phyloP scores from a whole-genome alignment of 148 eudicot species.

The Tetragonia tetragonoides region DNA sequence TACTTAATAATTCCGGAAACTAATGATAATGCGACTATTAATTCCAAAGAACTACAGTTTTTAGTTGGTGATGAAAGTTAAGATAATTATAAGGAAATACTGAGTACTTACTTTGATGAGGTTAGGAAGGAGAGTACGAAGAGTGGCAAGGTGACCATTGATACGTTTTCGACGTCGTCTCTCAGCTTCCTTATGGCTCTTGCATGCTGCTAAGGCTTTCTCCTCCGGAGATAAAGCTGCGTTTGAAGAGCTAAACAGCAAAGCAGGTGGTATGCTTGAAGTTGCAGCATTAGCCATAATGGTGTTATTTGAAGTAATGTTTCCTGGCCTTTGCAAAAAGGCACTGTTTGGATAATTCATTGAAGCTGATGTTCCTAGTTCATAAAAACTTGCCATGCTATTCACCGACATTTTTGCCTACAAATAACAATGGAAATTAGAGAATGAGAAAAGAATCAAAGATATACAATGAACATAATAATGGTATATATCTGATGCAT shows the following conservation, averaged over 20 bases:
- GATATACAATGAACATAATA: not conserved
- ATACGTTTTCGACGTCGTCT: constrained; percentile 75
- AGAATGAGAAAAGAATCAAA: constrained; percentile 7
- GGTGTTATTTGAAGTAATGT: constrained; percentile 15
- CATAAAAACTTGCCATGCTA: constrained; percentile 35
- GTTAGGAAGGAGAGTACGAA: constrained; percentile 66
- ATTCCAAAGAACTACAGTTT: too few relatives aligned
- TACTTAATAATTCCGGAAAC: too few relatives aligned
- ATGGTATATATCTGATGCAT: constrained; percentile 3
- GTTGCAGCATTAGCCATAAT: not conserved
- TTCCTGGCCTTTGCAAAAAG: constrained; percentile 11
- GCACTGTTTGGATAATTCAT: constrained; percentile 22
- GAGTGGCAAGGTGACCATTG: constrained; percentile 77
- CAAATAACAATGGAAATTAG: not conserved
- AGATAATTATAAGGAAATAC: too few relatives aligned
- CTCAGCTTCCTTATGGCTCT: constrained; percentile 87
- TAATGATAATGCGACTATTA: too few relatives aligned
- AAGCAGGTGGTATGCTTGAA: constrained; percentile 7
- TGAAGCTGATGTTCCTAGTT: constrained; percentile 35
- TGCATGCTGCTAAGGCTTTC: constrained; percentile 59
- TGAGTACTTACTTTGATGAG: constrained; percentile 57
- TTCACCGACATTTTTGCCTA: constrained; percentile 22
- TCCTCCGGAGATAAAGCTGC: constrained; percentile 34
- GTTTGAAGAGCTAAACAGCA: constrained; percentile 25
- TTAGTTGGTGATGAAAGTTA: too few relatives aligned